Conservation (phyloP, 352 stramenopile species). For the Thalassiosira hispida region DNA sequence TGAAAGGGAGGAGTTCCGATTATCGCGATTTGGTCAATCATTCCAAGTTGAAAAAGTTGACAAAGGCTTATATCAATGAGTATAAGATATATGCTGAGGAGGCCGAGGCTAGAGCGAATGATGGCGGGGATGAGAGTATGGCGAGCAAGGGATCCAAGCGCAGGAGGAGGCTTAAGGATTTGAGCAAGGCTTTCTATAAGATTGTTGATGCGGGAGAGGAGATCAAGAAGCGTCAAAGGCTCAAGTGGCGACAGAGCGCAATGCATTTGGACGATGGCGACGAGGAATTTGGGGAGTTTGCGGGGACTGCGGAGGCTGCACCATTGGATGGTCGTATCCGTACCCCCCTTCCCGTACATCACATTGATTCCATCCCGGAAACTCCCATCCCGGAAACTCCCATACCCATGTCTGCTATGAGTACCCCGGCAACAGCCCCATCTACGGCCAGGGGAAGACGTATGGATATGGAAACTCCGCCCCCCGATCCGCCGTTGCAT, state of each 20-base stretch:
- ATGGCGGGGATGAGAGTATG: background rate
- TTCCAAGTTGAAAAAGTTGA: slow-evolving; percentile 38
- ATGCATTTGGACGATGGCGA: slow-evolving; percentile 21
- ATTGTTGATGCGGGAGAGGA: slow-evolving; percentile 36
- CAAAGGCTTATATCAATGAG: slow-evolving; percentile 30
- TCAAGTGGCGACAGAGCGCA: slow-evolving; percentile 38
- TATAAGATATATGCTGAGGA: slow-evolving; percentile 20
- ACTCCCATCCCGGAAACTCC: no score
- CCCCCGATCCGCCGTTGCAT: background rate
- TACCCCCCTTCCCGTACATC: background rate
- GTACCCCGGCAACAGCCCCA: no score
- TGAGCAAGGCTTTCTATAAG: slow-evolving; percentile 34
- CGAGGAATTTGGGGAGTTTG: background rate
- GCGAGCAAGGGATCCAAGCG: background rate
- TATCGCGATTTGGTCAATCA: slow-evolving; percentile 42
- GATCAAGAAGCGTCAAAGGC: slow-evolving; percentile 27
- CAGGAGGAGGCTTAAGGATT: slow-evolving; percentile 20
- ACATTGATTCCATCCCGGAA: background rate
- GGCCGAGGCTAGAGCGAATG: slow-evolving; percentile 3
- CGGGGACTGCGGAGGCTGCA: background rate
- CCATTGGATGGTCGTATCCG: background rate
- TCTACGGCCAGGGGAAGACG: no score
- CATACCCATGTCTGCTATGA: no score
- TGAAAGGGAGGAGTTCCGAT: slow-evolving; percentile 25
- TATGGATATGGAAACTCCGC: background rate